phyloP scores from a whole-genome alignment of 2,329 filamentous ascomycete genomes.

The Calonectria pauciramosa region DNA sequence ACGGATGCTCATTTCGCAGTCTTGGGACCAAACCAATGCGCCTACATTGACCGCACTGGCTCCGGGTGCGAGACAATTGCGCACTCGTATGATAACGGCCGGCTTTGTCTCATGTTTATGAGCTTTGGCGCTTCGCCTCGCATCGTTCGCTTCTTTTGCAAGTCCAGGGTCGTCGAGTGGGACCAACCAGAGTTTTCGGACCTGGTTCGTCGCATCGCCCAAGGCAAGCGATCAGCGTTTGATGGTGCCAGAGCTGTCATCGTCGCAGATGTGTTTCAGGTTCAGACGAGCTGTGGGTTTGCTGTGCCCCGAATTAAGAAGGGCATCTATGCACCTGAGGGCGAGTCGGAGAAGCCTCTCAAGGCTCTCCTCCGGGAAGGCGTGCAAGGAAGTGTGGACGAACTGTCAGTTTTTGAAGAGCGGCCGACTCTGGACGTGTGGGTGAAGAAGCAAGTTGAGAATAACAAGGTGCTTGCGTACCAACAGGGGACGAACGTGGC shows the following conservation, averaged over 20 bases:
- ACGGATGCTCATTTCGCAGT: constrained; percentile 73
- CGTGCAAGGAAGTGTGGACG: constrained; percentile 45
- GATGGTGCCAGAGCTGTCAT: constrained; percentile 72
- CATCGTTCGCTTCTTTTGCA: constrained; percentile 76
- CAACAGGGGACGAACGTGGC: constrained; percentile 67
- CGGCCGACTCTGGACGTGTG: constrained; percentile 69
- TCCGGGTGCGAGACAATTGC: constrained; percentile 83
- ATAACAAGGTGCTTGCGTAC: constrained; percentile 66
- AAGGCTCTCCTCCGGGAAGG: constrained; percentile 46
- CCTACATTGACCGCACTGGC: constrained; percentile 81
- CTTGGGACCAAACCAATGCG: constrained; percentile 69
- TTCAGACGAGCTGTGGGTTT: constrained; percentile 77
- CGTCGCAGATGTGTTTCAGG: constrained; percentile 72
- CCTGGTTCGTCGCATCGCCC: constrained; percentile 60
- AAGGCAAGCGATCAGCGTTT: constrained; percentile 53
- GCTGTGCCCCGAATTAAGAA: constrained; percentile 69
- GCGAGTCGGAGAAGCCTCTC: constrained; percentile 35
- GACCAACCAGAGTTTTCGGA: constrained; percentile 63
- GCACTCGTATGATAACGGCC: constrained; percentile 82
- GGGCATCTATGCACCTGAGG: constrained; percentile 51
- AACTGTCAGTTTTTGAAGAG: constrained; percentile 62
- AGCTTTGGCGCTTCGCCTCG: constrained; percentile 71
- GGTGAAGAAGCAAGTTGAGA: constrained; percentile 62
- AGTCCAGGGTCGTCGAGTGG: constrained; percentile 71
- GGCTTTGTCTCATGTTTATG: constrained; percentile 82